phyloP scores from a whole-genome alignment of 345 rosid species.

The Alliaria petiolata region DNA sequence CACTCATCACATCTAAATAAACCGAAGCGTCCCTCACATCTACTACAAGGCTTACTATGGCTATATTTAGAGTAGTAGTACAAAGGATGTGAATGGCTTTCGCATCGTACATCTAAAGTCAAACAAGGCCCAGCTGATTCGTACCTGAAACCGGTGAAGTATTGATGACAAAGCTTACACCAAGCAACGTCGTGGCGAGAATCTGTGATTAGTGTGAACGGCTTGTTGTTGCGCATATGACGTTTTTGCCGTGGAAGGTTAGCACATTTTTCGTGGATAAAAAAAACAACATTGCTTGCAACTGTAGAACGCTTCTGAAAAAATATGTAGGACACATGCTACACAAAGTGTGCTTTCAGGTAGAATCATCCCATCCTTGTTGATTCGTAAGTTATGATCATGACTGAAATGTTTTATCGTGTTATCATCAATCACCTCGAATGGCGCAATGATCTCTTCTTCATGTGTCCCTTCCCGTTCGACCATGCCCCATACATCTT shows the following conservation, averaged over 20 bases:
- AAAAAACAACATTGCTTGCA: not conserved
- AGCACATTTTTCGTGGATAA: constrained; percentile 12
- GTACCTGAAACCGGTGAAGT: not conserved
- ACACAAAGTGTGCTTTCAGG: not conserved
- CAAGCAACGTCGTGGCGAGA: not conserved
- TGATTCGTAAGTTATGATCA: not conserved
- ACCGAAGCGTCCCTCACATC: not conserved
- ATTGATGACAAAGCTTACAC: not conserved
- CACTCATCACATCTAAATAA: not conserved
- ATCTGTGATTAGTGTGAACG: not conserved
- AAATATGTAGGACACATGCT: not conserved
- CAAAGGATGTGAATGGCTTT: constrained; percentile 1
- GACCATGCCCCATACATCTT: not conserved
- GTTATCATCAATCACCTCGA: not conserved
- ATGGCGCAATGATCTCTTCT: not conserved
- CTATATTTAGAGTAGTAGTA: not conserved
- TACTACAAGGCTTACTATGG: not conserved
- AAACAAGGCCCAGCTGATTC: too few relatives aligned
- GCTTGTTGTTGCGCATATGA: not conserved
- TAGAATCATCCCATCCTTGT: not conserved
- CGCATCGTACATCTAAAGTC: not conserved
- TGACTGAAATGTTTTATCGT: constrained; percentile 2
- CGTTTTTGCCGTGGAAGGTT: not conserved
- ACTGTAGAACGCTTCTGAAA: not conserved
- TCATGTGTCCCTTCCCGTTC: not conserved